Percentiles rank a stretch among this genome's conserved stretches.
Conservation (phyloP, 2,329 filamentous ascomycete species). For the Alternaria panax region DNA sequence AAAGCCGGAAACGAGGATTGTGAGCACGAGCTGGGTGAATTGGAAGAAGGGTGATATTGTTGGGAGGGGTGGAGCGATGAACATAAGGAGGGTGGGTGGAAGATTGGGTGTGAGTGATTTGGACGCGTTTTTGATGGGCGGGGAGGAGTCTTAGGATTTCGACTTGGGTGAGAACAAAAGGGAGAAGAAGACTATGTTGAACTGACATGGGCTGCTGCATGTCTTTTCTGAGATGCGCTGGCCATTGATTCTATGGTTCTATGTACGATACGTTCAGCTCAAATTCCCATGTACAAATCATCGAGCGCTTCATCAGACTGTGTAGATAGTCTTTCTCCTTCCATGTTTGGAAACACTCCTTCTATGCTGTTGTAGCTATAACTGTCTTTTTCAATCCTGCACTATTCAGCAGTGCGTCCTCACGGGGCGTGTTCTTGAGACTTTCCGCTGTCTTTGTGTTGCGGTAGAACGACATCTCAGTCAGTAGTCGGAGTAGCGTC, state of each 20-base stretch:
- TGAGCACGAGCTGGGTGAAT: constrained; percentile 38
- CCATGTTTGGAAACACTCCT: not conserved
- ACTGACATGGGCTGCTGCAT: not conserved
- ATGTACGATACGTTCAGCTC: not conserved
- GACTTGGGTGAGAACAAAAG: not conserved
- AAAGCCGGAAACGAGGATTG: constrained; percentile 24
- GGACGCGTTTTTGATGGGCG: constrained; percentile 12
- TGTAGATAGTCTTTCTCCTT: not conserved
- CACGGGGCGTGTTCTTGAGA: not conserved
- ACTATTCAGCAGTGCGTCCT: not conserved
- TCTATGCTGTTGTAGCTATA: not conserved
- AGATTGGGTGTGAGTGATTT: constrained; percentile 3
- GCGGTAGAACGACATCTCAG: not conserved
- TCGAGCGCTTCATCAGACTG: not conserved
- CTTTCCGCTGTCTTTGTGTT: not conserved
- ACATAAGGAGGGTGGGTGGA: constrained; percentile 5
- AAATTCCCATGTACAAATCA: not conserved
- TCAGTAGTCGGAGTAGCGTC: not conserved
- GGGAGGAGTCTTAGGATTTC: not conserved
- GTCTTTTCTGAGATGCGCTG: not conserved
- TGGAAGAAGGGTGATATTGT: constrained; percentile 23
- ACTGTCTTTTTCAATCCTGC: too few species aligned
- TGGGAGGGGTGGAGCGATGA: not conserved
- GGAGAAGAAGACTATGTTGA: not conserved
- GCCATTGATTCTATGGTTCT: not conserved